Conservation (phyloP, 495 filamentous ascomycete genomes). For the Hyaloscypha hepaticicola region DNA sequence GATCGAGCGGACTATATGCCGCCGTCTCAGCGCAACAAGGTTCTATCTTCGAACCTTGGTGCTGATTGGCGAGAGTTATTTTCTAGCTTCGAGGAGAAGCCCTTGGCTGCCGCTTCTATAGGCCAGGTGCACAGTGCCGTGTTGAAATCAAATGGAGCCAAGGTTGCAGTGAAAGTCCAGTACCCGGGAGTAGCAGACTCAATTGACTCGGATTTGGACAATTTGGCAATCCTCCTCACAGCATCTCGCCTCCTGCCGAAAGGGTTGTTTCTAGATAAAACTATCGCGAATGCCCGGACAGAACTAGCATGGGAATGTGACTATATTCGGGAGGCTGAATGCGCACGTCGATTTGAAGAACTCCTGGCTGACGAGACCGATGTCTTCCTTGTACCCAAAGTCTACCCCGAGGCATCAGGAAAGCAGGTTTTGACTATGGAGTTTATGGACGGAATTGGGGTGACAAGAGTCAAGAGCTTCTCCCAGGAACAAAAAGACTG, state of each 20-base stretch:
- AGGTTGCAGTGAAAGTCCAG: constrained; percentile 93
- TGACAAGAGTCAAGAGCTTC: constrained; percentile 75
- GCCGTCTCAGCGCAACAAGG: constrained; percentile 81
- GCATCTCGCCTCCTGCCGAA: constrained; percentile 87
- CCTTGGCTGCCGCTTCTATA: constrained; percentile 96
- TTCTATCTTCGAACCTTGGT: constrained; percentile 76
- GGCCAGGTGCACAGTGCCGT: constrained; percentile 91
- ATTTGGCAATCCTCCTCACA: constrained; percentile 84
- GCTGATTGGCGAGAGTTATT: constrained; percentile 84
- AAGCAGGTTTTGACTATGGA: constrained; percentile 91
- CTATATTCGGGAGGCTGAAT: constrained; percentile 83
- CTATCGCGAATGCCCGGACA: constrained; percentile 91
- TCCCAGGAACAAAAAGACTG: constrained; percentile 84
- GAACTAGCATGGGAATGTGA: constrained; percentile 98
- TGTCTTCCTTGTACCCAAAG: constrained; percentile 74
- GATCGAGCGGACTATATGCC: constrained; percentile 99
- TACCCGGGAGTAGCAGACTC: constrained; percentile 96
- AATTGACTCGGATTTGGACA: constrained; percentile 93
- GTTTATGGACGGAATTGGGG: constrained; percentile 81
- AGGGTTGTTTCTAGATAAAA: constrained; percentile 92
- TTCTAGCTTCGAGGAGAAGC: constrained; percentile 79
- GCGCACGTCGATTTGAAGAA: constrained; percentile 67
- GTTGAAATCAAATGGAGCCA: constrained; percentile 68
- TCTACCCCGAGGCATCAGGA: constrained; percentile 78
- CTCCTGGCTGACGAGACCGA: constrained; percentile 68